These are phyloP conservation scores for Mycena alexandri DNA, from an alignment of 768 basidiomycete genomes.

Conservation along the genomic window DNA sequence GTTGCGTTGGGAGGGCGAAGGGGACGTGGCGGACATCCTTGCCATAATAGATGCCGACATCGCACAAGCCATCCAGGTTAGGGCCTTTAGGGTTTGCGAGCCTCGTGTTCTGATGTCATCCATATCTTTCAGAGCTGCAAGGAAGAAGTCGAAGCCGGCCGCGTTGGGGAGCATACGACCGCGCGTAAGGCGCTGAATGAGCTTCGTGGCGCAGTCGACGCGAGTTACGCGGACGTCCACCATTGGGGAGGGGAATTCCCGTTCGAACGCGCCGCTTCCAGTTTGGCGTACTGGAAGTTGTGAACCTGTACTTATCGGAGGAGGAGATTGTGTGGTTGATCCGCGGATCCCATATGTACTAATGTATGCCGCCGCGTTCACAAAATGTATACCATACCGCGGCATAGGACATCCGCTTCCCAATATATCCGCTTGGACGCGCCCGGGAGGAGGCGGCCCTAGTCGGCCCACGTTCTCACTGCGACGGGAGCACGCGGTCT, in stretches of 20 bases:
- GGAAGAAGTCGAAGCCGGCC: conserved; percentile 36
- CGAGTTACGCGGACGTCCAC: conserved; percentile 20
- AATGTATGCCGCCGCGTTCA: conserved; percentile 6
- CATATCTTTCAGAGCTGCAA: conserved; percentile 35
- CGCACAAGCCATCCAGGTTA: conserved; percentile 37
- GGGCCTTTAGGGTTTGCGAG: conserved; percentile 10
- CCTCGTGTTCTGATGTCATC: conserved; percentile 29
- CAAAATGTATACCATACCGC: conserved; percentile 19
- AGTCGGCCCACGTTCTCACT: too few species aligned
- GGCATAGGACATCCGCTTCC: conserved; percentile 2
- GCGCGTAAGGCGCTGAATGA: conserved; percentile 26
- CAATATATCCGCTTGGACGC: not conserved
- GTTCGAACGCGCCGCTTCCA: conserved; percentile 33
- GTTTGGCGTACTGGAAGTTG: conserved; percentile 33
- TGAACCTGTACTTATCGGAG: conserved; percentile 1
- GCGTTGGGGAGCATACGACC: conserved; percentile 21
- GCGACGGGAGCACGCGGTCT: too few species aligned
- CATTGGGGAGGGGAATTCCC: conserved; percentile 30
- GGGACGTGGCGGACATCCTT: conserved; percentile 22
- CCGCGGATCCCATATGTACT: conserved; percentile 15
- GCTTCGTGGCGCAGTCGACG: conserved; percentile 23
- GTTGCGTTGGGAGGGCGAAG: conserved; percentile 33
- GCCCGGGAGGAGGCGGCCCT: not conserved
- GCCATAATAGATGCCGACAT: conserved; percentile 38
- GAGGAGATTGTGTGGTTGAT: conserved; percentile 2